These are phyloP conservation scores for Adiantum capillusveneris DNA, from an alignment of 75 land plant species.

Conservation along the genomic window DNA sequence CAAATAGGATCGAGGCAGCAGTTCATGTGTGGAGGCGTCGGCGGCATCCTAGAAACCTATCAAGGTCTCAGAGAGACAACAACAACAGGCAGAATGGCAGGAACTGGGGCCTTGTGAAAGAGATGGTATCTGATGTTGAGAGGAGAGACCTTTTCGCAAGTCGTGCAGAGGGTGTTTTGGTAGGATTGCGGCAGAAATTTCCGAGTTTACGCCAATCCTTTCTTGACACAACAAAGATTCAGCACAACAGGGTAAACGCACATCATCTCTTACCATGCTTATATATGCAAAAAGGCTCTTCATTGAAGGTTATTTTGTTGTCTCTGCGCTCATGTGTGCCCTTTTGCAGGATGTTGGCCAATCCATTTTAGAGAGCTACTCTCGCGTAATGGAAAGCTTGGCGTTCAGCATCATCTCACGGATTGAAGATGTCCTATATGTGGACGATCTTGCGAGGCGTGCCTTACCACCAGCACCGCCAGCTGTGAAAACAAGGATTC, in stretches of 20 bases:
- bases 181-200: conserved; percentile 24
- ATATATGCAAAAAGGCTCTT: too few relatives aligned
- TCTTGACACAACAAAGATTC: conserved; percentile 37
- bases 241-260: conserved; percentile 30
- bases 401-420: conserved; percentile 90
- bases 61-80: not conserved
- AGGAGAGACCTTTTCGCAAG: conserved; percentile 24
- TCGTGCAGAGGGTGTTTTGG: conserved; percentile 23
- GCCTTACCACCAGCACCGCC: conserved; percentile 13
- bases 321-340: too few relatives aligned
- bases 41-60: conserved; percentile 8
- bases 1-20: conserved; percentile 68
- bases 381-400: conserved; percentile 88
- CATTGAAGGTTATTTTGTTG: too few relatives aligned
- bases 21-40: conserved; percentile 66
- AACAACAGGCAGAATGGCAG: conserved; percentile 6
- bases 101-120: conserved; percentile 31
- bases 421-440: conserved; percentile 78
- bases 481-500: not conserved
- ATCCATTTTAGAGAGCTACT: conserved; percentile 89
- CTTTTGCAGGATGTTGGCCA: conserved; percentile 82
- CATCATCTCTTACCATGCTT: too few relatives aligned
- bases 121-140: conserved; percentile 20
- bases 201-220: conserved; percentile 31
- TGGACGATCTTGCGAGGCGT: conserved; percentile 59